Evolutionary conservation across 805 yeast genomes (phyloP).

Genomic region (Nakazawaea wyomingensis): DNA sequence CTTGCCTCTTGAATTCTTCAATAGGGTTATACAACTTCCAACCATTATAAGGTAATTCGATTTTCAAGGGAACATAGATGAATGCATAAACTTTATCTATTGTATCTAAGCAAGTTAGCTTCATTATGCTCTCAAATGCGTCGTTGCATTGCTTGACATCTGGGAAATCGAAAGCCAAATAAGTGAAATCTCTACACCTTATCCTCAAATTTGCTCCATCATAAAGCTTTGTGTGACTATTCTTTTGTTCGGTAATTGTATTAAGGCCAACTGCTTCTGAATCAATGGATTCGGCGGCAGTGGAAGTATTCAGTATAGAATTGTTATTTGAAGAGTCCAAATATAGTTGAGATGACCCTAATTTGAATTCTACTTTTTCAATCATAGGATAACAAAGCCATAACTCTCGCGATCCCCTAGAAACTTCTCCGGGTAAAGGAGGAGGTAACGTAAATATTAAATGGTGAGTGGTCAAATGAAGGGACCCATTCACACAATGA

Average conservation of each 20-base stretch:
- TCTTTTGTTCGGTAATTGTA: constrained; percentile 5
- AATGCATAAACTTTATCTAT: constrained; percentile 72
- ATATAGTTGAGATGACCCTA: constrained; percentile 43
- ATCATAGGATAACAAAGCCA: constrained; percentile 93
- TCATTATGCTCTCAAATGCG: constrained; percentile 67
- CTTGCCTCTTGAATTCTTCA: constrained; percentile 72
- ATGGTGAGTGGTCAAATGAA: constrained; percentile 74
- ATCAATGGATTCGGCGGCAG: constrained; percentile 5
- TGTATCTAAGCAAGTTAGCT: constrained; percentile 51
- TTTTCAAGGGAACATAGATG: constrained; percentile 66
- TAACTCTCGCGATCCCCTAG: constrained; percentile 48
- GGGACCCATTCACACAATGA: constrained; percentile 45
- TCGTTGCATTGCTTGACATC: constrained; percentile 56
- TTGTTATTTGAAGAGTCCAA: constrained; percentile 13
- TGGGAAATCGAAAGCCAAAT: constrained; percentile 68
- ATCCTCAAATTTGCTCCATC: constrained; percentile 56
- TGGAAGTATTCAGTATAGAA: constrained; percentile 10
- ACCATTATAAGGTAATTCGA: constrained; percentile 59
- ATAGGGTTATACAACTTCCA: constrained; percentile 67
- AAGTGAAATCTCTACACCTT: constrained; percentile 81
- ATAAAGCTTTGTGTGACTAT: constrained; percentile 17
- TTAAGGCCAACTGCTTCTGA: constrained; percentile 13
- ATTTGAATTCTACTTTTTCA: constrained; percentile 49
- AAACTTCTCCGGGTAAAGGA: constrained; percentile 18
- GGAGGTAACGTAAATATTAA: constrained; percentile 49